Evolutionary conservation across 305 asterid genomes (phyloP), one percentile per base, ranked within the genome.

Genomic region (Stenogyne calaminthoides): DNA sequence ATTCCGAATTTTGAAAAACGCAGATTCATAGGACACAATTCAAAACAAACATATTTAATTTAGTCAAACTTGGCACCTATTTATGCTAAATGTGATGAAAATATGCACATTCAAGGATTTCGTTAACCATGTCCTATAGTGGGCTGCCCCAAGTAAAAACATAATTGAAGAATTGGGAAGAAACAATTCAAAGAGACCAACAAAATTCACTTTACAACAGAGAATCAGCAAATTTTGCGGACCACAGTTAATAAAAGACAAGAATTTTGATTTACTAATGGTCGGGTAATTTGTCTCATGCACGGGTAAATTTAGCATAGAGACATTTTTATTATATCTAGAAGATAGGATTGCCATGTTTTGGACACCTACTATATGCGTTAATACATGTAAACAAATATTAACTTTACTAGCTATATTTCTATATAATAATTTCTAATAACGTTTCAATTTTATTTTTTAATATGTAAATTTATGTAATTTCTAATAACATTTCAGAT

Each of bases 181-280:
- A 69, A 69, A 78, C 69, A 67, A 72, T 67, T 76, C 32, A 64
- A 69, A 52, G 52, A 44, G 73, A 16, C 64, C 70, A 49, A 46
- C 60, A 62, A 70, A 77, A 62, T 68, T 68, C n/a, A 69, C 64
- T 64, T 54, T 54, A 76, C 51, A 37, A 63, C 74, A 64, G 79
- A 76, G 80, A 67, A 77, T 80, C 75, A 77, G 75, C 71, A 69
- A 70, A 70, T 32, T 51, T 65, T 71, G 82, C 79, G 81, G 60
- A 67, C 72, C 70, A 18, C 67, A 16, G 60, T 70, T 16, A 22
- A 60, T 77, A 73, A 68, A 60, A 14, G 82, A 81, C 84, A 81
- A 65, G 61, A 69, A 51, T 49, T 57, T 77, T 68, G 70, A 64
- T 64, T 68, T 76, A 58, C 73, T 5, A 42, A 42, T 57, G 71